phyloP scores from a whole-genome alignment of 2,329 filamentous ascomycete genomes.

The Aphanocladium album region DNA sequence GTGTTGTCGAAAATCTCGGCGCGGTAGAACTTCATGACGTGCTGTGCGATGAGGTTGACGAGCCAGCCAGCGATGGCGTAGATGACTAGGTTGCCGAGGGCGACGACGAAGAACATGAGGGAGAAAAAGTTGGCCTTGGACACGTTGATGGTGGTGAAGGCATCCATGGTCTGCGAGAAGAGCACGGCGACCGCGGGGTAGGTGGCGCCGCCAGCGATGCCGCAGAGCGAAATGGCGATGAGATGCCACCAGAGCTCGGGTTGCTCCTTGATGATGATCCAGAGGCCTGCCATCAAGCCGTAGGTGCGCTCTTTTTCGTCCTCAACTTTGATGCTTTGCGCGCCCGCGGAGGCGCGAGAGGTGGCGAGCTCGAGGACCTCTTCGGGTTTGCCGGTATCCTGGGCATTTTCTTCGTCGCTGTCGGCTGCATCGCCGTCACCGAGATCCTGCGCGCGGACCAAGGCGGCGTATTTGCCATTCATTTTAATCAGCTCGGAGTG shows the following conservation, averaged over 20 bases:
- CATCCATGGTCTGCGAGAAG: conserved; percentile 35
- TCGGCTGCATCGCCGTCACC: conserved; percentile 18
- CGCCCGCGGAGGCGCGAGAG: conserved; percentile 19
- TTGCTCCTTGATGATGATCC: conserved; percentile 28
- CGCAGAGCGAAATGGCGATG: conserved; percentile 19
- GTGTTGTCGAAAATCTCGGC: conserved; percentile 44
- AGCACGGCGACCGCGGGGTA: conserved; percentile 37
- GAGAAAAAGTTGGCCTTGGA: conserved; percentile 46
- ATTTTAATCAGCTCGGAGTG: conserved; percentile 51
- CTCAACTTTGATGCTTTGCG: conserved; percentile 10
- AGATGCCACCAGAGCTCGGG: conserved; percentile 21
- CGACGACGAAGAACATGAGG: conserved; percentile 52
- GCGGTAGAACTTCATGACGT: conserved; percentile 31
- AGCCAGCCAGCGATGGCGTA: conserved; percentile 37
- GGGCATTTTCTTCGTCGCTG: conserved; percentile 15
- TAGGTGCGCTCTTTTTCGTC: conserved; percentile 15
- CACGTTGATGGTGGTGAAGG: conserved; percentile 29
- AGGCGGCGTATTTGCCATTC: conserved; percentile 43
- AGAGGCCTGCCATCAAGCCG: conserved; percentile 26
- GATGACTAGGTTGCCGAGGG: conserved; percentile 38
- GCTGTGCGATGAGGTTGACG: conserved; percentile 31
- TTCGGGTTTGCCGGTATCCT: conserved; percentile 29
- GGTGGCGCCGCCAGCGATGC: conserved; percentile 28
- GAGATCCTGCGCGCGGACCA: conserved; percentile 44
- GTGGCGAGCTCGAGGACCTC: conserved; percentile 11